Conservation (phyloP, 176 grass and related monocot genomes). For the Metroxylon sagu region DNA sequence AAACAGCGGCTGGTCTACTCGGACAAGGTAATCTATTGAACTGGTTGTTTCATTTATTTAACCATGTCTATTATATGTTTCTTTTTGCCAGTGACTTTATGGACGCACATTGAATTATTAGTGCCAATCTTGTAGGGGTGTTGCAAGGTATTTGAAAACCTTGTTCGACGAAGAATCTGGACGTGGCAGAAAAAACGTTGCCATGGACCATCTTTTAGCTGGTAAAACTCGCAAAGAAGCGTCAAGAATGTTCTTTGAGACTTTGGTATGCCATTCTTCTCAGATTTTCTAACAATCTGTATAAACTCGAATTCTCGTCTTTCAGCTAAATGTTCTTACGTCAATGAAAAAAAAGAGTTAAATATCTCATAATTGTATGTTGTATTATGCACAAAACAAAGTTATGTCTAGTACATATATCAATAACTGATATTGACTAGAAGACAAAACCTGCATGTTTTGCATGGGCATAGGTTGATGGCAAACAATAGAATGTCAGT, state of each 20-base stretch:
- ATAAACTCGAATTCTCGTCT: background rate
- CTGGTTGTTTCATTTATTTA: too few relatives aligned
- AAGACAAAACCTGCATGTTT: too few relatives aligned
- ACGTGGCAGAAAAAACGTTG: slow-evolving; percentile 58
- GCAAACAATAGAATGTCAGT: too few relatives aligned
- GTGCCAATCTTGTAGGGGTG: slow-evolving; percentile 42
- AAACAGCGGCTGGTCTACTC: slow-evolving; percentile 93
- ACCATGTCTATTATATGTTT: background rate
- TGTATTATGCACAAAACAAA: too few relatives aligned
- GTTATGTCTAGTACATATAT: too few relatives aligned
- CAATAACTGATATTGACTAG: too few relatives aligned
- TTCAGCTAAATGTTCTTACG: background rate
- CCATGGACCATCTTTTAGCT: slow-evolving; percentile 59
- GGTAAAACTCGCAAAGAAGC: slow-evolving; percentile 91
- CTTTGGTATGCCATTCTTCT: slow-evolving; percentile 53
- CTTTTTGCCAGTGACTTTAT: background rate
- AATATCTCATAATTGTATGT: too few relatives aligned
- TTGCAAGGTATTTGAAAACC: slow-evolving; percentile 78
- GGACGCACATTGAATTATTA: background rate
- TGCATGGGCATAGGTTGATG: too few relatives aligned
- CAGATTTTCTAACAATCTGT: background rate
- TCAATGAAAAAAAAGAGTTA: background rate
- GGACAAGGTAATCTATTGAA: slow-evolving; percentile 43
- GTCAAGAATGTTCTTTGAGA: slow-evolving; percentile 99
- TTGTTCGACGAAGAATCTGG: slow-evolving; percentile 79